Evolutionary conservation across 164 flowering plant genomes (phyloP).

Genomic region (Buxus sempervirens): DNA sequence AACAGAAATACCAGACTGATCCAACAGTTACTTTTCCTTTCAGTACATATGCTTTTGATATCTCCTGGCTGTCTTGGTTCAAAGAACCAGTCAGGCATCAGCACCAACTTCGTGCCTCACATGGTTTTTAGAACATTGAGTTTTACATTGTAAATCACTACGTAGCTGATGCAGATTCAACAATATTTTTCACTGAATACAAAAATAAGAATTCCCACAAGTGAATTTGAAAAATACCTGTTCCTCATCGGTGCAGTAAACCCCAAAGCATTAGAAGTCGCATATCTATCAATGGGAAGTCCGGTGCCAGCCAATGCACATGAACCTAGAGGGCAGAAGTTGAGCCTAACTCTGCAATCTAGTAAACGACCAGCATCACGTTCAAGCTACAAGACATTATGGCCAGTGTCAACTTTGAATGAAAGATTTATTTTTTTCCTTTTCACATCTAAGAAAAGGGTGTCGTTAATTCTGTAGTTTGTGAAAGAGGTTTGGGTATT

Average conservation of each 20-base stretch:
- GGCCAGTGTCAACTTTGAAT: slow-evolving; percentile 7
- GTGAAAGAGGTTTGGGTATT: neutral
- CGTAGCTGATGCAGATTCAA: no score
- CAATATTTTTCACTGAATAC: no score
- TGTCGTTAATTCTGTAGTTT: neutral
- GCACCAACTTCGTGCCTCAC: no score
- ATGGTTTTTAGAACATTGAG: no score
- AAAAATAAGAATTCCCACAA: no score
- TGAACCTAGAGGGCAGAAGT: slow-evolving; percentile 92
- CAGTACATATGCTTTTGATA: no score
- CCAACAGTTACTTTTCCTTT: no score
- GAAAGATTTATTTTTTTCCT: no score
- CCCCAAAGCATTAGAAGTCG: slow-evolving; percentile 85
- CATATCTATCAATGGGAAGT: slow-evolving; percentile 87
- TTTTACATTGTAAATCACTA: no score
- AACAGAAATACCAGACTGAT: no score
- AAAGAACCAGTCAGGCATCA: no score
- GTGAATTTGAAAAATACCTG: slow-evolving; percentile 47
- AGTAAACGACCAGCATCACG: slow-evolving; percentile 85
- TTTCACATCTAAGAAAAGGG: neutral
- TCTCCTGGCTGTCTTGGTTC: no score
- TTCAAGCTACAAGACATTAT: slow-evolving; percentile 65
- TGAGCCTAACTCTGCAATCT: slow-evolving; percentile 76
- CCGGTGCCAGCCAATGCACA: slow-evolving; percentile 99
- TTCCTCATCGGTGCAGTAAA: slow-evolving; percentile 92